Evolutionary conservation across 2,329 filamentous ascomycete species (phyloP), one percentile per base, ranked within the genome.

Genomic region (Trichoderma cornu-damae): DNA sequence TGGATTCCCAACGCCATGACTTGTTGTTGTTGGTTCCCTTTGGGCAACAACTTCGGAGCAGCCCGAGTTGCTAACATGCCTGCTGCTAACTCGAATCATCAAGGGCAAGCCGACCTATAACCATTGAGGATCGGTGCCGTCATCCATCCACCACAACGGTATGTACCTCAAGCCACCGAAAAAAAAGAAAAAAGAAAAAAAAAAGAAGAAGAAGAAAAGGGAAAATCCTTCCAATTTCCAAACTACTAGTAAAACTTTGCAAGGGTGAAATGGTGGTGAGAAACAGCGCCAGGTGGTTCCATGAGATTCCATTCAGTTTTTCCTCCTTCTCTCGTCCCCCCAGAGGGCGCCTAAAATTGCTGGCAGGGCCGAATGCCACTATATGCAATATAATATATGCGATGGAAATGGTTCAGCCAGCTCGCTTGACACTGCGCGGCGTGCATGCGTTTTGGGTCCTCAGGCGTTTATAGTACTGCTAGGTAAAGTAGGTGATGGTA

Each of bases 21-120:
- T n/a, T n/a, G n/a, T n/a, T n/a, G n/a, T n/a, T n/a, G n/a, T n/a
- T n/a, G n/a, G n/a, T n/a, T n/a, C n/a, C n/a, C n/a, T n/a, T n/a
- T n/a, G n/a, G n/a, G n/a, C n/a, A n/a, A n/a, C n/a, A 35, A 32
- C 49, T 43, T 42, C 49, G 49, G 49, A 52, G 49, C 32, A 52
- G 28, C 38, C 49, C 49, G 49, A 52, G 9, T n/a, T 16, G 28
- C 28, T 40, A 38, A 16, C 46, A 24, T 2, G 34, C 34, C 18
- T 18, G 26, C 37, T 18, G 16, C 50, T 53, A 26, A 18, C 49
- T 37, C n/a, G 3, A 44, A 43, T 26, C 9, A 44, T 37, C 26
- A 14, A 53, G 7, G 50, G 28, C 32, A 35, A n/a, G n/a, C 34
- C 30, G 50, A 44, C 46, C 50, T 40, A 40, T n/a, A 9, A 30